phyloP scores from a whole-genome alignment of 768 basidiomycete species.

The Tulasnella calospora region DNA sequence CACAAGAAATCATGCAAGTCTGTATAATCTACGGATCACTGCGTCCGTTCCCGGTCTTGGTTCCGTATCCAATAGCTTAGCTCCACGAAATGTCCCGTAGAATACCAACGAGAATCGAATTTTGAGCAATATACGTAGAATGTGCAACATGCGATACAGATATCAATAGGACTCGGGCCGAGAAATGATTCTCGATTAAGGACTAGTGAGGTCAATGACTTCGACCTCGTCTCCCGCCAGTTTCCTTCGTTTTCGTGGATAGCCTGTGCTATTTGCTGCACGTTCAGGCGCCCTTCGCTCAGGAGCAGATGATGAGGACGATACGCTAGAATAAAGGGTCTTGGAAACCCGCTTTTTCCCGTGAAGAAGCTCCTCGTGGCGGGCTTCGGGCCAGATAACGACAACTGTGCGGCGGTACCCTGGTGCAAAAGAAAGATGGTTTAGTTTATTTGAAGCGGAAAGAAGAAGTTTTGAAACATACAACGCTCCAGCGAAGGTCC shows the following conservation, averaged over 20 bases:
- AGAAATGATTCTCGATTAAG: background rate
- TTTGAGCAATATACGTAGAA: background rate
- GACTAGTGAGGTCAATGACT: background rate
- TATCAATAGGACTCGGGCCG: background rate
- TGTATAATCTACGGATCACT: background rate
- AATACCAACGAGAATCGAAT: background rate
- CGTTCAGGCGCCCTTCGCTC: too few relatives aligned
- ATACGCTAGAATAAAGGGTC: constrained; percentile 29
- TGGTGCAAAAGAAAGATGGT: constrained; percentile 18
- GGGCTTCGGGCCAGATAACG: constrained; percentile 31
- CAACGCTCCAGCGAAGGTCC: constrained; percentile 35
- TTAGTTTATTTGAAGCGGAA: constrained; percentile 24
- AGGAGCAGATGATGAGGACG: constrained; percentile 28
- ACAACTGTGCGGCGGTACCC: constrained; percentile 37
- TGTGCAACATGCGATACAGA: background rate
- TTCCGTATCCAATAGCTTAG: background rate
- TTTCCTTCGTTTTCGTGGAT: background rate
- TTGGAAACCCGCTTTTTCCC: background rate
- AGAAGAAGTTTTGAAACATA: constrained; percentile 31
- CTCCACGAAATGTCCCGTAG: background rate
- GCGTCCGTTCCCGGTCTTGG: background rate
- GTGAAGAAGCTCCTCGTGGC: background rate
- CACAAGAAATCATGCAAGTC: background rate
- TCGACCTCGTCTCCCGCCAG: background rate
- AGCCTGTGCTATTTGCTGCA: background rate